These are phyloP conservation scores for Syzygium syzygioides DNA, from an alignment of 441 rosid species.

Conservation along the genomic window DNA sequence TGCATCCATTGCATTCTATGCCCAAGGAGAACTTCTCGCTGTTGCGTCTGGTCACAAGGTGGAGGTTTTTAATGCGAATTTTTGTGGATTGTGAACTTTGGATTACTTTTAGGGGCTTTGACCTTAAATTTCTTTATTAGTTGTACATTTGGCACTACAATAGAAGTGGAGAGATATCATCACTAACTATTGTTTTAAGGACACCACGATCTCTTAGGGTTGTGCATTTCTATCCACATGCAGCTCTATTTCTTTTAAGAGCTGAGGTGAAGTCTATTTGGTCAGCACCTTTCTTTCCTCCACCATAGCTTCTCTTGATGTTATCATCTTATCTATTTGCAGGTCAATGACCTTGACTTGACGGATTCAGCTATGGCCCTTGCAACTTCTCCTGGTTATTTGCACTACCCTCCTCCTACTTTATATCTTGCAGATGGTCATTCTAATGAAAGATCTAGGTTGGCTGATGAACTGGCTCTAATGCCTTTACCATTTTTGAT, in stretches of 20 bases:
- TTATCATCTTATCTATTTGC: conserved; percentile 41
- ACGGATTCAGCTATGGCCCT: conserved; percentile 71
- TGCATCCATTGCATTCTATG: conserved; percentile 95
- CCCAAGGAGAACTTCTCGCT: conserved; percentile 83
- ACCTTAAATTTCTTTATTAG: conserved; percentile 22
- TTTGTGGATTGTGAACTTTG: neutral
- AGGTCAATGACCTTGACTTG: conserved; percentile 93
- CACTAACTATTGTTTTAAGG: conserved; percentile 64
- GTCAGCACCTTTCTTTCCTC: conserved; percentile 11
- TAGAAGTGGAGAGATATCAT: conserved; percentile 51
- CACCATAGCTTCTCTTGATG: conserved; percentile 11
- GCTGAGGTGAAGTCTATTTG: conserved; percentile 62
- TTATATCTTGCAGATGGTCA: conserved; percentile 52
- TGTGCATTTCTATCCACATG: conserved; percentile 93
- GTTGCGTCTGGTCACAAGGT: conserved; percentile 98
- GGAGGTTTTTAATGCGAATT: conserved; percentile 10
- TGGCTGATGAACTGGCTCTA: conserved; percentile 55
- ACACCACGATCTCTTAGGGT: conserved; percentile 86
- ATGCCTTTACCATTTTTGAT: conserved; percentile 44
- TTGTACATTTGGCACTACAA: conserved; percentile 83
- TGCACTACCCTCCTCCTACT: conserved; percentile 76
- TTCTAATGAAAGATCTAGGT: conserved; percentile 36
- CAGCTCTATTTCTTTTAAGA: conserved; percentile 83
- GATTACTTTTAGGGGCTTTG: neutral
- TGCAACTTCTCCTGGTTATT: conserved; percentile 72